Evolutionary conservation across 192 early-diverging fungal genomes (phyloP), one percentile per base, ranked within the genome.

Genomic region (Mortierella claussenii): DNA sequence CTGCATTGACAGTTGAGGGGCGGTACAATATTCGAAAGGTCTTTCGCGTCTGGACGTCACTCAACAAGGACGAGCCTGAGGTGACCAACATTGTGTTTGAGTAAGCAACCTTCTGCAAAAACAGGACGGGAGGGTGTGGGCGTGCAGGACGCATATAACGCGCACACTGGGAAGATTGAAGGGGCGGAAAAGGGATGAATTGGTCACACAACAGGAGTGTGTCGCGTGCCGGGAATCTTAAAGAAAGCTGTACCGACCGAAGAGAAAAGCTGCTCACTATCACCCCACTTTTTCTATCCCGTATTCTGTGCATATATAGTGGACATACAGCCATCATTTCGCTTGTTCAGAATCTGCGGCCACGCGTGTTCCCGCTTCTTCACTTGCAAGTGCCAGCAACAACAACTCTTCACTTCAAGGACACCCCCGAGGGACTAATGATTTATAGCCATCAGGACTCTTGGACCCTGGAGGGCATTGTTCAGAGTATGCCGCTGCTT

Each of bases 371-470:
- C 17, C 86, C 86, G 1, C 68, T 84, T 37, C 30, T 85, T 20
- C 55, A 80, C 18, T 45, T 88, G 30, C 60, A 82, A 33, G 81
- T 88, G 5, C 86, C 84, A 26, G 79, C 82, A n/a, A 81, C 83
- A 20, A 82, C 80, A 0, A 84, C 83, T 7, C 60, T 88, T n/a
- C 60, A 67, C 44, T 86, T 88, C 58, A 60, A 57, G n/a, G 81
- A 84, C 59, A 78, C 79, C 12, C 73, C 80, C 13, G 56, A 63
- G 51, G 84, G 82, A 23, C 56, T 74, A 7, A 83, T 84, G 65
- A 84, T 88, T 32, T 82, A 81, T 32, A 71, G 78, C 45, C 84
- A 88, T 43, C 84, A 88, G 54, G 86, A 88, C 42, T 86, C 79
- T 9, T 88, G 86, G 86, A 83, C 84, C 4, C 54, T 88, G n/a